Evolutionary conservation across 169 alveolate genomes (phyloP).

Genomic region (Plasmodium coatneyi): DNA sequence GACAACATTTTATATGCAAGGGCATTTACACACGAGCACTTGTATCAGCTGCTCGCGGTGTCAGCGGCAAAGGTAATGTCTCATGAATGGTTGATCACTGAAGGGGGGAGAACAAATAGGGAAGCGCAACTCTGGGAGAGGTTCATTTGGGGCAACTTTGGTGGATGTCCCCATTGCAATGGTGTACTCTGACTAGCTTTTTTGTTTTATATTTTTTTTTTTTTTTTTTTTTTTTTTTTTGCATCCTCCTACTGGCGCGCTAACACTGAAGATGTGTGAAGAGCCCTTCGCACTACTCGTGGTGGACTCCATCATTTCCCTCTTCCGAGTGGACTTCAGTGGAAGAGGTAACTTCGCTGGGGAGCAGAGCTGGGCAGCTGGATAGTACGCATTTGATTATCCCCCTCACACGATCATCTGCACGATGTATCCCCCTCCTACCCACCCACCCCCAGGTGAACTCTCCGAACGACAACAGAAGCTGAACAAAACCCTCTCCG

Average conservation of each 20-base stretch:
- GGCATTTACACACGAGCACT: constrained; percentile 92
- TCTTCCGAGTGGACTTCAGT: constrained; percentile 90
- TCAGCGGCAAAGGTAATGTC: constrained; percentile 75
- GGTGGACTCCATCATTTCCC: constrained; percentile 94
- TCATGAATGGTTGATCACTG: not conserved
- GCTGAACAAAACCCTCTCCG: constrained; percentile 90
- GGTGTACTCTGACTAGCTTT: not conserved
- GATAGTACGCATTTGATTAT: not conserved
- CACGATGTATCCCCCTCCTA: not conserved
- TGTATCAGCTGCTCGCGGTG: constrained; percentile 47
- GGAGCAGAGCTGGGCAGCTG: not conserved
- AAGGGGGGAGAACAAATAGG: not conserved
- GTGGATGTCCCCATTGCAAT: not conserved
- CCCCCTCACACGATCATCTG: not conserved
- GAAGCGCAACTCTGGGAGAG: not conserved
- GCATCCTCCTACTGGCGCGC: not conserved
- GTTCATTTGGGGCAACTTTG: not conserved
- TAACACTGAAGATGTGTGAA: constrained; percentile 81
- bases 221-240: not conserved
- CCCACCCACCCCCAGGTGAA: constrained; percentile 85
- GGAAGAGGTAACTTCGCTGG: constrained; percentile 87
- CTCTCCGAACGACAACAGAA: constrained; percentile 97
- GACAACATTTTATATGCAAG: constrained; percentile 97
- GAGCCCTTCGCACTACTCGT: constrained; percentile 93
- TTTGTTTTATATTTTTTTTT: not conserved